Evolutionary conservation across 139 green algal genomes (phyloP), one percentile per base, ranked within the genome.

Genomic region (Coelastrella sp.): DNA sequence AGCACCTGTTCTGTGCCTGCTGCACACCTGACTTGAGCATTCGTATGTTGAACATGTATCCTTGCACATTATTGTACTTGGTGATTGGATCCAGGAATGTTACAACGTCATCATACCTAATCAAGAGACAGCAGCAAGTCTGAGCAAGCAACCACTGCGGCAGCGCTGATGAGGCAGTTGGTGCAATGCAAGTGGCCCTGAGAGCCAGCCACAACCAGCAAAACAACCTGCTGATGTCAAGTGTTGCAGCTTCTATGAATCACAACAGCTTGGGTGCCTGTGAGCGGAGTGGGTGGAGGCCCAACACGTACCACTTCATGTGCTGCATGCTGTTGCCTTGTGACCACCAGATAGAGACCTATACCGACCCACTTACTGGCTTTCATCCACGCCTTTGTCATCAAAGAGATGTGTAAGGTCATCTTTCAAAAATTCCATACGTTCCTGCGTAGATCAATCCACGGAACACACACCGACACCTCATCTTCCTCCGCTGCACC

Each of bases 11-110:
- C 35, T 5, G 35, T 3, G 35, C 35, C 11, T 70, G 63, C 63
- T 70, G 63, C 63, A 70, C 63, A 70, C 82, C 82, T 78, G 82
- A 24, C 7, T 92, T 92, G 49, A 95, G 90, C 60, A 95, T 90
- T 7, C 65, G 35, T n/a, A 95, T 94, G 91, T 95, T 95, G 91
- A 94, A 93, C 72, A 95, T 81, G 91, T 94, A 95, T 49, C 92
- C 93, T 7, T 74, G 85, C 58, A 95, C 76, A 17, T 78, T 90
- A 82, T 15, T 87, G 87, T 95, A 94, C n/a, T 88, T 89, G n/a
- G 93, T 95, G 76, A 95, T 93, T 58, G 92, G 92, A 81, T 94
- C 92, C 22, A 85, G 35, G 85, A 94, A 94, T 63, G 91, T 90
- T 7, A 93, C 91, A 11, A 91, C 83, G 7, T 88, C 75, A 59